Conservation (phyloP, 345 rosid genomes). For the Dipteronia dyeriana region DNA sequence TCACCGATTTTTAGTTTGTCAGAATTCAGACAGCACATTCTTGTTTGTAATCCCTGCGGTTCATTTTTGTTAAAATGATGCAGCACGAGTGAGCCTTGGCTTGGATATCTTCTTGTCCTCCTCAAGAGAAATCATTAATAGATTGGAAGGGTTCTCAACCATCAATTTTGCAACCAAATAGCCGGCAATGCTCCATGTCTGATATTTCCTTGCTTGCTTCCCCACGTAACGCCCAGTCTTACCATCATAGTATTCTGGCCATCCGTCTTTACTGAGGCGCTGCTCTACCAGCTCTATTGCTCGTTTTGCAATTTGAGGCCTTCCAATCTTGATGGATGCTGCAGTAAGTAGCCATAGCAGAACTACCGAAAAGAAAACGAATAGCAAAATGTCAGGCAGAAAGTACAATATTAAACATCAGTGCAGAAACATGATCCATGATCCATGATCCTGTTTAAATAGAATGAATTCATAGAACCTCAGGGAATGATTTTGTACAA, state of each 20-base stretch:
- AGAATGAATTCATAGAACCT: not conserved
- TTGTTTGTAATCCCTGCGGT: not conserved
- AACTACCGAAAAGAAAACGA: conserved; percentile 22
- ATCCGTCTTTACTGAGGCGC: conserved; percentile 48
- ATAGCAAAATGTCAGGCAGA: not conserved
- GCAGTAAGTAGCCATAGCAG: conserved; percentile 56
- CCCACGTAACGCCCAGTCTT: conserved; percentile 50
- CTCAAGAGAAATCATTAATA: conserved; percentile 41
- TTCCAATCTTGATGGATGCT: conserved; percentile 55
- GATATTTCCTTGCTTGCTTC: conserved; percentile 56
- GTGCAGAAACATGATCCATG: not conserved
- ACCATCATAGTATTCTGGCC: conserved; percentile 64
- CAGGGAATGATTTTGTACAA: not conserved
- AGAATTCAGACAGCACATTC: not conserved
- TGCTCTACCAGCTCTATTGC: conserved; percentile 47
- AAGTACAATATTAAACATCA: not conserved
- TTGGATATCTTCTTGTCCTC: conserved; percentile 46
- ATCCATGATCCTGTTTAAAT: not conserved
- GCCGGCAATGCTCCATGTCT: conserved; percentile 54
- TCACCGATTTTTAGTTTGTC: not conserved
- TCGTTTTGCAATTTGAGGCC: conserved; percentile 53
- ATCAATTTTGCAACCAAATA: conserved; percentile 49
- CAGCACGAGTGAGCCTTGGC: conserved; percentile 38
- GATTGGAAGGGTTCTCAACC: conserved; percentile 47
- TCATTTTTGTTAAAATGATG: conserved; percentile 27